phyloP scores from a whole-genome alignment of 2,329 filamentous ascomycete species.

The Ceratocystis cacaofunesta region DNA sequence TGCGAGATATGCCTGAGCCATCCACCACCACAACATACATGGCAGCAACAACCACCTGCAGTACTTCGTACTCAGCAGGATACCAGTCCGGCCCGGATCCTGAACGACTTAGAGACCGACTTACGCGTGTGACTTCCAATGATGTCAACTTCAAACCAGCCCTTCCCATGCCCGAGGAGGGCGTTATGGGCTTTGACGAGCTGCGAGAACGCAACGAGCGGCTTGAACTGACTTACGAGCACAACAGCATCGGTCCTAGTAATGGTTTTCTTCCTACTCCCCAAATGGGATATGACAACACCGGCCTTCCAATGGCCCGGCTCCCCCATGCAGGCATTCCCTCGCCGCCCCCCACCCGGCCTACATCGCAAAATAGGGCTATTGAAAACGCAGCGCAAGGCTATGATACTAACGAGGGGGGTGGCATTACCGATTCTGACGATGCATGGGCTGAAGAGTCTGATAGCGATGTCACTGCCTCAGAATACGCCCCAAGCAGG shows the following conservation, averaged over 20 bases:
- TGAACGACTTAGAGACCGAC: slow-evolving; percentile 12
- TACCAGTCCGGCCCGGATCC: slow-evolving; percentile 12
- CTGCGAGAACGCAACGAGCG: slow-evolving; percentile 15
- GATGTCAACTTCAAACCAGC: slow-evolving; percentile 14
- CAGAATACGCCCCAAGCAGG: neutral
- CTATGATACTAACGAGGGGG: neutral
- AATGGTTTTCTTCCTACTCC: neutral
- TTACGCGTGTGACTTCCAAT: slow-evolving; percentile 9
- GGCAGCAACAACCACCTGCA: slow-evolving; percentile 7
- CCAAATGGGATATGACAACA: slow-evolving; percentile 14
- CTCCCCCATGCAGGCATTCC: slow-evolving; percentile 14
- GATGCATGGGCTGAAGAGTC: neutral
- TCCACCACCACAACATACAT: slow-evolving; percentile 4
- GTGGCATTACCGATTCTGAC: neutral
- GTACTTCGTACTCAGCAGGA: slow-evolving; percentile 8
- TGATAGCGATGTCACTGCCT: neutral
- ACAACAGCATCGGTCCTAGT: neutral
- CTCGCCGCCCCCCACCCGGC: slow-evolving; percentile 11
- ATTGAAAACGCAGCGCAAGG: neutral
- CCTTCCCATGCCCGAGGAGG: slow-evolving; percentile 14
- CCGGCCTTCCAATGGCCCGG: slow-evolving; percentile 14
- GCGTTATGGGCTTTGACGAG: slow-evolving; percentile 15
- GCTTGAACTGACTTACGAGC: neutral
- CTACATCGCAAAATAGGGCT: slow-evolving; percentile 11
- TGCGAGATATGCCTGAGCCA: slow-evolving; percentile 15